phyloP scores from a whole-genome alignment of 257 asterid genomes.

The Penstemon eatonii region DNA sequence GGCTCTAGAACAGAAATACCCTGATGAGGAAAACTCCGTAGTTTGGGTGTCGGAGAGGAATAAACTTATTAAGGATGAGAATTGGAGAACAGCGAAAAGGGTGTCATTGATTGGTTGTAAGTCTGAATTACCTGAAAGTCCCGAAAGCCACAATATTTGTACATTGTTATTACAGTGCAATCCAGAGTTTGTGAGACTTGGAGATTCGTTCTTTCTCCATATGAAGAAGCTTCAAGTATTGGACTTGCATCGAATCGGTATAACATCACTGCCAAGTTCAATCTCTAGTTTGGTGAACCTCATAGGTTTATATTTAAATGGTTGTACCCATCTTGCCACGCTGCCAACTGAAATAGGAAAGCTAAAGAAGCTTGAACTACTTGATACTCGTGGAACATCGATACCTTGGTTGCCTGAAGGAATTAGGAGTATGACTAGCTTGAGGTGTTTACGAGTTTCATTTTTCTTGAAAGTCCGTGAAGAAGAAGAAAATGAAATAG shows the following conservation, averaged over 20 bases:
- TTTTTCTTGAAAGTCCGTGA: conserved; percentile 2
- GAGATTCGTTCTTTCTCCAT: conserved; percentile 4
- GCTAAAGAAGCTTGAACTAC: conserved; percentile 22
- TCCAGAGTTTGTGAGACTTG: conserved; percentile 6
- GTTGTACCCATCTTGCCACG: conserved; percentile 15
- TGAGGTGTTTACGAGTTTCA: conserved; percentile 30
- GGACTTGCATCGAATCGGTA: conserved; percentile 23
- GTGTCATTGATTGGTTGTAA: conserved; percentile 19
- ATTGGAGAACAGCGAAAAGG: conserved; percentile 8
- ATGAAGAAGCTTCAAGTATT: conserved; percentile 28
- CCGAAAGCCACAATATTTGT: not conserved
- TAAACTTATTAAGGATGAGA: not conserved
- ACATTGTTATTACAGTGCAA: conserved; percentile 24
- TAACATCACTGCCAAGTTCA: conserved; percentile 13
- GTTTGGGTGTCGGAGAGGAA: not conserved
- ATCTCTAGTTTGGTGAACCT: conserved; percentile 24
- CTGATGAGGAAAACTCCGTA: conserved; percentile 6
- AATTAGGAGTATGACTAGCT: not conserved
- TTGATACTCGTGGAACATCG: conserved; percentile 30
- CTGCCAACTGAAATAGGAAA: conserved; percentile 11
- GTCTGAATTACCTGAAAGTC: conserved; percentile 2
- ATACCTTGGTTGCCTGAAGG: conserved; percentile 1
- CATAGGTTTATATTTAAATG: conserved; percentile 20
- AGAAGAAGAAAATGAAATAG: not conserved
- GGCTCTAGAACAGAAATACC: conserved; percentile 19